A percentile compares a stretch with the other conserved stretches of the same genome.
phyloP scores from a whole-genome alignment of 257 asterid genomes.

The Solanum virginianum region DNA sequence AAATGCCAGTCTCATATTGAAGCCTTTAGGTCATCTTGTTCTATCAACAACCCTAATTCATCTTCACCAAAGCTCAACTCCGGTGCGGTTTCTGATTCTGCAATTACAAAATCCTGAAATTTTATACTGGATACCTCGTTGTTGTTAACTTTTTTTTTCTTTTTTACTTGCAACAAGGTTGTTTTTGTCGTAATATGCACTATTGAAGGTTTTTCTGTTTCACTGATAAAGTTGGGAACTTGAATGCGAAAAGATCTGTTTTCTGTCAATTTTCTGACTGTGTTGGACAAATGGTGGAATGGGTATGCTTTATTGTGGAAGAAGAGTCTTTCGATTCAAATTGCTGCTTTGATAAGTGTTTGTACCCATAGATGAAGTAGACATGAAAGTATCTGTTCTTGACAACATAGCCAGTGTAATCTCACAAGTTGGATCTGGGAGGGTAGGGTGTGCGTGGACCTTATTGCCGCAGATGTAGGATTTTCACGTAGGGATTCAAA shows the following conservation, averaged over 20 bases:
- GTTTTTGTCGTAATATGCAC: background rate
- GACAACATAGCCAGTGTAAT: too few relatives aligned
- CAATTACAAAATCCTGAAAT: background rate
- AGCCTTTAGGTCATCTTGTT: slow-evolving; percentile 54
- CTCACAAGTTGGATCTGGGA: too few relatives aligned
- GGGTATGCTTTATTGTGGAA: background rate
- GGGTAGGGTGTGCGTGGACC: too few relatives aligned
- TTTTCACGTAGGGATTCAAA: too few relatives aligned
- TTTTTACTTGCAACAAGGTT: background rate
- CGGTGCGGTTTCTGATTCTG: background rate
- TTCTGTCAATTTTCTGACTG: background rate
- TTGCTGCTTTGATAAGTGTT: background rate
- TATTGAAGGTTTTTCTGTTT: background rate
- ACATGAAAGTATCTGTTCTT: background rate
- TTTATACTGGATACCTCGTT: background rate
- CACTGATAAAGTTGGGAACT: background rate
- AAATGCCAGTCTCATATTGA: slow-evolving; percentile 60
- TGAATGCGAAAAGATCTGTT: background rate
- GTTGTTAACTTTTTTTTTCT: background rate
- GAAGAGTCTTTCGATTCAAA: background rate
- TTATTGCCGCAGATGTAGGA: too few relatives aligned
- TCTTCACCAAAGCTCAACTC: slow-evolving; percentile 4
- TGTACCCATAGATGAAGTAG: background rate
- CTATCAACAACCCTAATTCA: slow-evolving; percentile 24
- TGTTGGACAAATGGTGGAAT: background rate